Percentiles rank a stretch among this genome's conserved stretches.
These are phyloP conservation scores for Phytophthora cajani DNA, from an alignment of 352 stramenopile species.

Conservation along the genomic window DNA sequence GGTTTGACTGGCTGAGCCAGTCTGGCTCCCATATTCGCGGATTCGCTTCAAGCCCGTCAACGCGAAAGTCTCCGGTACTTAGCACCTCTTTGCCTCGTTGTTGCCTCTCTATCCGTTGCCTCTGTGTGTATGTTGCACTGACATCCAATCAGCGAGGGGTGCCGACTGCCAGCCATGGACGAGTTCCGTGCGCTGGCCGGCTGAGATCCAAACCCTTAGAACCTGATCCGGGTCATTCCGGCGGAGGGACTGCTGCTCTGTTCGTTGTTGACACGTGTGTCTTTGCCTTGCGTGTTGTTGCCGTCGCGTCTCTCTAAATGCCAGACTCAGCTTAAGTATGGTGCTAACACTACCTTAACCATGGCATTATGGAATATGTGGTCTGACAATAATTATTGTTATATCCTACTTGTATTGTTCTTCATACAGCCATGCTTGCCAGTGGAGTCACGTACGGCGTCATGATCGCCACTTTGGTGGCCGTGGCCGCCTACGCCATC, in stretches of 20 bases:
- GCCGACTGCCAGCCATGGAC: constrained; percentile 38
- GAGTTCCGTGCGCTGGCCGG: constrained; percentile 37
- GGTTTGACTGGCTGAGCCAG: not conserved
- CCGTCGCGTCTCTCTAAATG: not conserved
- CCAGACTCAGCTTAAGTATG: not conserved
- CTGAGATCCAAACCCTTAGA: constrained; percentile 54
- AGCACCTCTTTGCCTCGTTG: not conserved
- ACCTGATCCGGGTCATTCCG: constrained; percentile 57
- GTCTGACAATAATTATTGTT: constrained; percentile 2
- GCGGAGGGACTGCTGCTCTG: constrained; percentile 45
- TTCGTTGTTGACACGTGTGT: constrained; percentile 28
- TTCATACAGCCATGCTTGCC: constrained; percentile 37
- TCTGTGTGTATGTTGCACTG: constrained; percentile 17
- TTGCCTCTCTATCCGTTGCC: constrained; percentile 1
- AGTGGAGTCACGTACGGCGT: constrained; percentile 46
- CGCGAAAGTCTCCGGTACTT: constrained; percentile 8
- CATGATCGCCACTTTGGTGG: constrained; percentile 58
- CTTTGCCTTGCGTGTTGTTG: constrained; percentile 1
- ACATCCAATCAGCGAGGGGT: constrained; percentile 53
- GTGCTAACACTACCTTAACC: not conserved
- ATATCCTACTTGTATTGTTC: not conserved
- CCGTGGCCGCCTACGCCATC: constrained; percentile 63
- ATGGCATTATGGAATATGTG: not conserved
- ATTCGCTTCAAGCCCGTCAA: constrained; percentile 3
- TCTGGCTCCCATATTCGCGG: constrained; percentile 4